A percentile compares a stretch with the other conserved stretches of the same genome.
Conservation (phyloP, 75 land plant genomes). For the Pinus taeda region DNA sequence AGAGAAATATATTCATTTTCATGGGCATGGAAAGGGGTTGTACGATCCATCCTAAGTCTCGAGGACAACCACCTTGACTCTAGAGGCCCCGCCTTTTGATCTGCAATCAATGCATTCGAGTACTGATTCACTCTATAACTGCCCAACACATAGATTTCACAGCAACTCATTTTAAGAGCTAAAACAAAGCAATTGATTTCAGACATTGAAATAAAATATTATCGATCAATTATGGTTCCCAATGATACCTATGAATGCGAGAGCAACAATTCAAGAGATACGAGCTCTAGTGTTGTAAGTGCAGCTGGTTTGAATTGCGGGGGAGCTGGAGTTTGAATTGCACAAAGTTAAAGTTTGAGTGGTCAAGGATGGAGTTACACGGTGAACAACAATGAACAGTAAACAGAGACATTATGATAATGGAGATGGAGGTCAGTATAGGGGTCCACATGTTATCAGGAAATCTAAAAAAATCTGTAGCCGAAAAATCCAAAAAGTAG, state of each 20-base stretch:
- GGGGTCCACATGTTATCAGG: too few relatives aligned
- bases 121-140: constrained; percentile 15
- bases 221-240: neutral
- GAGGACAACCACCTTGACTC: constrained; percentile 46
- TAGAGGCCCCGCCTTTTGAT: constrained; percentile 62
- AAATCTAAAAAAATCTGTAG: too few relatives aligned
- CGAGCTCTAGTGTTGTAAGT: constrained; percentile 5
- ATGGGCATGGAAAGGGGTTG: constrained; percentile 85
- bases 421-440: too few relatives aligned
- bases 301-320: too few relatives aligned
- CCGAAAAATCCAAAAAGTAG: too few relatives aligned
- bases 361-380: too few relatives aligned
- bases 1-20: constrained; percentile 92
- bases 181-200: neutral
- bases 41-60: constrained; percentile 91
- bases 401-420: too few relatives aligned
- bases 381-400: too few relatives aligned
- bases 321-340: too few relatives aligned
- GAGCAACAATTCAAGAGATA: constrained; percentile 32
- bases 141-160: neutral
- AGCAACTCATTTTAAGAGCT: neutral
- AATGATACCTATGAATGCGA: neutral
- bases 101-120: constrained; percentile 32
- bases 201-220: neutral
- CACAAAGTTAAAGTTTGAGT: too few relatives aligned